These are phyloP conservation scores for Cladophialophora exuberans DNA, from an alignment of 2,329 filamentous ascomycete genomes.

Conservation along the genomic window DNA sequence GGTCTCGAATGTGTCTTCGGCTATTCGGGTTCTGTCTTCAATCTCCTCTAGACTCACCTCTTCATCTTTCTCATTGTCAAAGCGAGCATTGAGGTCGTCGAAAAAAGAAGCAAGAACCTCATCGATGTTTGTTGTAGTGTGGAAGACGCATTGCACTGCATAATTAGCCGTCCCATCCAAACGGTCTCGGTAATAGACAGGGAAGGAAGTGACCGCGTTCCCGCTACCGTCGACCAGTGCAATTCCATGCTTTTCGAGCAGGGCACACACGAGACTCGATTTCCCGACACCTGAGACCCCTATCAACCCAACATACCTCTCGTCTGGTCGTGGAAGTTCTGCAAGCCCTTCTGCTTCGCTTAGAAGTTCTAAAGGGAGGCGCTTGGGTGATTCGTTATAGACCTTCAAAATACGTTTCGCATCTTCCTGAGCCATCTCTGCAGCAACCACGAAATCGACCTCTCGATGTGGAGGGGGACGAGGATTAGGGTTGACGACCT, in stretches of 20 bases:
- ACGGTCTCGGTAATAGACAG: neutral
- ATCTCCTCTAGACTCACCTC: neutral
- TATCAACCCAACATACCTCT: neutral
- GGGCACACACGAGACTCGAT: neutral
- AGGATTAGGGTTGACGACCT: too few relatives aligned
- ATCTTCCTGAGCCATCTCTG: too few relatives aligned
- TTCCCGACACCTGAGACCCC: neutral
- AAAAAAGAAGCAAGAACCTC: neutral
- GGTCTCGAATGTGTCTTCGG: neutral
- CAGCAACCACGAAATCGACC: too few relatives aligned
- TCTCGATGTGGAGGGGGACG: too few relatives aligned
- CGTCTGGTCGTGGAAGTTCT: neutral
- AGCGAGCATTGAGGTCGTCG: neutral
- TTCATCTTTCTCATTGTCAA: neutral
- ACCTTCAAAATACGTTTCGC: too few relatives aligned
- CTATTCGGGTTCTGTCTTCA: neutral
- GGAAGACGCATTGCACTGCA: neutral
- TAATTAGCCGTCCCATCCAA: neutral
- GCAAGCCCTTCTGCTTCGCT: neutral
- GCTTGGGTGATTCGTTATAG: too few relatives aligned
- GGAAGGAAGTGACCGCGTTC: neutral
- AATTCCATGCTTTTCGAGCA: neutral
- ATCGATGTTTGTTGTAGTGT: neutral
- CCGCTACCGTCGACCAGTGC: neutral
- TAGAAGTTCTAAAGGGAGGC: too few relatives aligned